Evolutionary conservation across 2,329 filamentous ascomycete species (phyloP), one percentile per base, ranked within the genome.

Genomic region (Domatiomyces catenatus): DNA sequence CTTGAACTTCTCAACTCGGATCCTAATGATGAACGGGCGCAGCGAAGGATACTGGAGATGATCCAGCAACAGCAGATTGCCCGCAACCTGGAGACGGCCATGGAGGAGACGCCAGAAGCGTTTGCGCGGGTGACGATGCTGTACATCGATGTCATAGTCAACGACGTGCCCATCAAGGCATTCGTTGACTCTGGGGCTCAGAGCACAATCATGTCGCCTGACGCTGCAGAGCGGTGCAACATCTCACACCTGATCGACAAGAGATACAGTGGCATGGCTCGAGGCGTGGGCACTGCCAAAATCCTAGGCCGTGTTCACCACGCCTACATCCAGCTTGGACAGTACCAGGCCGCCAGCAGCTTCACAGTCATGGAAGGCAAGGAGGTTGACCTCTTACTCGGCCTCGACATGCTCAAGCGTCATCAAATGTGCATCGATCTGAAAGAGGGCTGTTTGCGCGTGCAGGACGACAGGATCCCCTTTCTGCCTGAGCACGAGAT

Each of bases 331-430:
- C 90, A 86, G 67, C 92, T 98, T 59, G 92, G 90, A 49, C 80
- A 77, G 43, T 78, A 90, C 55, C 88, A 87, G 64, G 74, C 98
- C 59, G 83, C 90, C 2, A 96, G 89, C 70, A 92, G 88, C 53
- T 98, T 98, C 67, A 98, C 92, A 2, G 92, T 98, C 63, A 98
- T 98, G 92, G 92, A 98, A 70, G 92, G 92, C 57, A 98, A 96
- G 68, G 81, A 87, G 48, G 92, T 98, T 20, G 92, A 96, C 64
- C 74, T 98, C 17, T 76, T 98, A 1, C 78, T 98, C 10, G 92
- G 92, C 2, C 72, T 98, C 43, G 92, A 98, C 66, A 98, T 98
- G 86, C 75, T 98, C 54, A 95, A 94, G 70, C 80, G 92, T 42
- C 89, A 96, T 67, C 90, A 94, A 67, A 92, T 90, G 36, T 84